Evolutionary conservation across 768 basidiomycete species (phyloP).

Genomic region (Kondoa malvinella): DNA sequence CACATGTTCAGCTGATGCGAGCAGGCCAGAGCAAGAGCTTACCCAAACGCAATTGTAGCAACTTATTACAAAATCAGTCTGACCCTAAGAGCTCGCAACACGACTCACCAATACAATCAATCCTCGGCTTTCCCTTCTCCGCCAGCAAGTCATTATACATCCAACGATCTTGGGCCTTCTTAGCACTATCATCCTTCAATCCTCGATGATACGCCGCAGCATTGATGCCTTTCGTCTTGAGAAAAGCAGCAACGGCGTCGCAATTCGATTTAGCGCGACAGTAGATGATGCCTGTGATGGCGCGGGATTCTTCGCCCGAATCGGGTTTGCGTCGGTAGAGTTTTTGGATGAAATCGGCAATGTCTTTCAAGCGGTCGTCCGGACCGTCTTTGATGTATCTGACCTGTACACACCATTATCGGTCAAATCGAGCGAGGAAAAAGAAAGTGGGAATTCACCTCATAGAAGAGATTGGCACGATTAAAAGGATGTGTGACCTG

Average conservation of each 20-base stretch:
- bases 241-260: slow-evolving; percentile 47
- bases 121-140: slow-evolving; percentile 4
- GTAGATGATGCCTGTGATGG: slow-evolving; percentile 48
- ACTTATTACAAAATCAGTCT: not conserved
- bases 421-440: not conserved
- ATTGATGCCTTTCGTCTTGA: slow-evolving; percentile 42
- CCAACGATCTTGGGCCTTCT: slow-evolving; percentile 10
- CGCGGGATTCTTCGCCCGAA: slow-evolving; percentile 40
- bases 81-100: not conserved
- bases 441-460: slow-evolving; percentile 33
- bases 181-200: slow-evolving; percentile 32
- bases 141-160: not conserved
- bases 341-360: slow-evolving; percentile 48
- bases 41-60: slow-evolving; percentile 18
- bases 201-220: slow-evolving; percentile 62
- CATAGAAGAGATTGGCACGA: slow-evolving; percentile 59
- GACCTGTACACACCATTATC: slow-evolving; percentile 26
- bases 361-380: slow-evolving; percentile 45
- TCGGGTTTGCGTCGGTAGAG: slow-evolving; percentile 39
- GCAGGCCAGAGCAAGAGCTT: not conserved
- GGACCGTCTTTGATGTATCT: slow-evolving; percentile 21
- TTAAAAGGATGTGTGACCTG: slow-evolving; percentile 49
- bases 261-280: slow-evolving; percentile 54
- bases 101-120: slow-evolving; percentile 15
- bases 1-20: not conserved